These are phyloP conservation scores for Miscanthus lutarioriparius DNA, from an alignment of 176 grass and related monocot species.

Conservation along the genomic window DNA sequence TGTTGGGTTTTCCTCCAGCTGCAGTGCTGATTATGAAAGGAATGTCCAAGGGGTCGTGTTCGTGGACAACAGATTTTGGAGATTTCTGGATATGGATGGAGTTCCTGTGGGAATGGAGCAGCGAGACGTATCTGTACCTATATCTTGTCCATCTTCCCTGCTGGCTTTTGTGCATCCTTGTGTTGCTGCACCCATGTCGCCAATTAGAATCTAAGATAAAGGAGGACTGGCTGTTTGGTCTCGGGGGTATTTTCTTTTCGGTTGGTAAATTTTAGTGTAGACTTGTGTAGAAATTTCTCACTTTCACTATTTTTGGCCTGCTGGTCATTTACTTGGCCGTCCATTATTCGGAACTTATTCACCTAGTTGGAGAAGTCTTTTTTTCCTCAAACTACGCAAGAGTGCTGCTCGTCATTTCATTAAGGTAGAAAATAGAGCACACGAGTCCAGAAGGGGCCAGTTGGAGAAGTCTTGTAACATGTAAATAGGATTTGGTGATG, in stretches of 20 bases:
- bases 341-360: background rate
- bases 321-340: background rate
- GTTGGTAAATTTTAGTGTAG: background rate
- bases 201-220: conserved; percentile 40
- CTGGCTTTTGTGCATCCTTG: conserved; percentile 78
- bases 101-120: conserved; percentile 89
- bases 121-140: conserved; percentile 79
- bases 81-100: conserved; percentile 77
- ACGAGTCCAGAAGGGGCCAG: no score
- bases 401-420: no score
- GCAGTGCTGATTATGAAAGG: conserved; percentile 52
- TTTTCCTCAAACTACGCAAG: no score
- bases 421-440: no score
- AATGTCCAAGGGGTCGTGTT: conserved; percentile 37
- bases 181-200: conserved; percentile 68
- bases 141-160: conserved; percentile 75
- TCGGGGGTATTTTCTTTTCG: background rate
- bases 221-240: conserved; percentile 38
- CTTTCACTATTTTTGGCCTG: background rate
- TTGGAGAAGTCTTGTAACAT: background rate
- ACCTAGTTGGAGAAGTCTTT: no score
- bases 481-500: background rate
- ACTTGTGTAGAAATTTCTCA: no score
- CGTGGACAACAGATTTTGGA: conserved; percentile 41
- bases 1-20: conserved; percentile 69